Evolutionary conservation across 1,139 yeast genomes (phyloP), one percentile per base, ranked within the genome.

Genomic region (Ashbya aceris): DNA sequence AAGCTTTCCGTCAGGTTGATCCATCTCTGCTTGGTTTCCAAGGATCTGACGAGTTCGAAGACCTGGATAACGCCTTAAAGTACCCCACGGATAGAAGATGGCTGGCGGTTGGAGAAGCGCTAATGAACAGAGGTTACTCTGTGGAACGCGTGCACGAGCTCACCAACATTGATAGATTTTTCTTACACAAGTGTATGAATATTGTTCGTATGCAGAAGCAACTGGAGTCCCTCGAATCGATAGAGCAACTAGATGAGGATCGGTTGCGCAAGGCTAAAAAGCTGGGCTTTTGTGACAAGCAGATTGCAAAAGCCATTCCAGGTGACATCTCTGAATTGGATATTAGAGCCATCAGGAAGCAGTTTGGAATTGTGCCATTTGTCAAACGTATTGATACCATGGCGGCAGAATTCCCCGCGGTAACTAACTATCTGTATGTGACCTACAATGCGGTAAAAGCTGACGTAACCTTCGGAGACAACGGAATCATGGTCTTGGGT

Each of bases 331-430:
- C 69, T 40, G 97, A 89, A 68, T 68, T 81, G 48, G 83, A 80
- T 50, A 91, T 89, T 41, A 82, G 98, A 68, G 73, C 76, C 28
- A 74, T 74, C 52, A 79, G 96, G 71, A 81, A 83, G 60, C 70
- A 74, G 33, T 79, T 73, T 54, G 94, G 87, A 41, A 80, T 91
- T 58, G 70, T 78, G 49, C 98, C 98, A 54, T 87, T 84, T 62
- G 98, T 91, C 52, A 91, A 91, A 75, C 84, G 86, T 68, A 91
- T 91, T 59, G 98, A 91, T 65, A 91, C 98, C 40, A 74, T 91
- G 54, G 98, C 98, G 47, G 98, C 98, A 44, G 98, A 91, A 67
- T 91, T 91, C 79, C 98, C 98, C 40, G 98, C 98, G 34, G 74
- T 79, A 60, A 91, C 98, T 46, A 91, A 91, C 72, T 91, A 91